Percentiles rank a stretch among this genome's conserved stretches.
These are phyloP conservation scores for Mimosa bimucronata DNA, from an alignment of 306 rosid species.

Conservation along the genomic window DNA sequence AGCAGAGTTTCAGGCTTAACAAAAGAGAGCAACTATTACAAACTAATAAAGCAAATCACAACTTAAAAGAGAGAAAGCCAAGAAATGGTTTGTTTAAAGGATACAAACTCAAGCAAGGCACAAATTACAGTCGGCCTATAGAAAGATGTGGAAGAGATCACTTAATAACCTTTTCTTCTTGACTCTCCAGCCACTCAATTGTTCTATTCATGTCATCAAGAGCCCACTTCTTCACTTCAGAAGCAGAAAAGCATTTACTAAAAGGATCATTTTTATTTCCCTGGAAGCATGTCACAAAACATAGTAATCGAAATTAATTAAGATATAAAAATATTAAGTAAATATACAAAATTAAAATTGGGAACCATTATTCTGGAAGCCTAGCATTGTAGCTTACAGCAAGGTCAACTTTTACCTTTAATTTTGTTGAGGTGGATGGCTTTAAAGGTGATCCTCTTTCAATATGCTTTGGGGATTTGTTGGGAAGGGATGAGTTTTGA, in stretches of 20 bases:
- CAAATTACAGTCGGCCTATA: neutral
- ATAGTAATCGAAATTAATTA: slow-evolving; percentile 9
- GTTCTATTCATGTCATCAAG: slow-evolving; percentile 69
- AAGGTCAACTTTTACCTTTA: slow-evolving; percentile 51
- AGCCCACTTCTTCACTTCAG: slow-evolving; percentile 82
- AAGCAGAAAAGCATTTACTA: slow-evolving; percentile 57
- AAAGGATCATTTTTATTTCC: slow-evolving; percentile 44
- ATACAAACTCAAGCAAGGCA: neutral
- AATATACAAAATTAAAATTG: slow-evolving; percentile 3
- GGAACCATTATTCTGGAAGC: slow-evolving; percentile 22
- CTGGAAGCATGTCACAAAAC: slow-evolving; percentile 46
- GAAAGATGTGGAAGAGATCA: neutral
- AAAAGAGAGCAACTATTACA: neutral
- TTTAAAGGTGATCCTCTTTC: slow-evolving; percentile 52
- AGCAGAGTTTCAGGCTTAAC: neutral
- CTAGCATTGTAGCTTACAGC: slow-evolving; percentile 1
- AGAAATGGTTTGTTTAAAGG: neutral
- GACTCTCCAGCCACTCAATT: slow-evolving; percentile 86
- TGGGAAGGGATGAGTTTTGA: slow-evolving; percentile 43
- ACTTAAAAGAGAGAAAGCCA: neutral
- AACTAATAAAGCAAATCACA: neutral
- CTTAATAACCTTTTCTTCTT: slow-evolving; percentile 83
- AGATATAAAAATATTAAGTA: neutral
- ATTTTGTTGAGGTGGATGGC: slow-evolving; percentile 42
- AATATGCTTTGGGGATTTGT: slow-evolving; percentile 49